Evolutionary conservation across 768 basidiomycete species (phyloP), one percentile per base, ranked within the genome.

Genomic region (Holtermannia corniformis): DNA sequence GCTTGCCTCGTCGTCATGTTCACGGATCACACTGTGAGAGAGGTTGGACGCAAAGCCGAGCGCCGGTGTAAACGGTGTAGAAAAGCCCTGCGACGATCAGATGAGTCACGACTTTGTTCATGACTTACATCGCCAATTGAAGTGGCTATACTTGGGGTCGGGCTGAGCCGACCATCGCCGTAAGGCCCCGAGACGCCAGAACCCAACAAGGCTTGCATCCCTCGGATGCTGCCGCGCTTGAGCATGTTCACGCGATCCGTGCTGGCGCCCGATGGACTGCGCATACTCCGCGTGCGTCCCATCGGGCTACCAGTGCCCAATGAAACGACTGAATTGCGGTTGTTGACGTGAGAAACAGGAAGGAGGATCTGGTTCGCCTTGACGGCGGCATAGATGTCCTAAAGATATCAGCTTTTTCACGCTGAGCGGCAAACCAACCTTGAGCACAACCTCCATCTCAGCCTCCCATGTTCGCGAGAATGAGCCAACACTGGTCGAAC

Each of bases 31-130:
- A 3, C 91, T 90, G 67, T 95, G 86, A 2, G 90, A 88, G 26
- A 99, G 78, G 62, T 93, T 96, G 47, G 87, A 90, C 3, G 91
- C 95, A 67, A 99, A 97, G 3, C 95, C 95, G n/a, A 97, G 78
- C 0, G 90, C 82, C 0, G 90, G 86, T 1, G 84, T 80, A 47
- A 87, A 78, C 74, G 86, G 85, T 12, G 82, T 37, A 1, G 79
- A 22, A 83, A 47, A 54, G 25, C 49, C 50, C 48, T 56, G 50
- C 23, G n/a, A 47, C 22, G 25, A 16, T 41, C 41, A 47, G 45
- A n/a, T 43, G 2, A 44, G n/a, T 28, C 49, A 19, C 41, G 50
- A 21, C 51, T 23, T 85, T 21, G 13, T 4, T 47, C n/a, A 21
- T 13, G 2, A 59, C 71, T 59, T 41, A 72, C 72, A 23, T 95